These are phyloP conservation scores for Ganoderma leucocontextum DNA, from an alignment of 1,284 basidiomycete species.

Conservation along the genomic window DNA sequence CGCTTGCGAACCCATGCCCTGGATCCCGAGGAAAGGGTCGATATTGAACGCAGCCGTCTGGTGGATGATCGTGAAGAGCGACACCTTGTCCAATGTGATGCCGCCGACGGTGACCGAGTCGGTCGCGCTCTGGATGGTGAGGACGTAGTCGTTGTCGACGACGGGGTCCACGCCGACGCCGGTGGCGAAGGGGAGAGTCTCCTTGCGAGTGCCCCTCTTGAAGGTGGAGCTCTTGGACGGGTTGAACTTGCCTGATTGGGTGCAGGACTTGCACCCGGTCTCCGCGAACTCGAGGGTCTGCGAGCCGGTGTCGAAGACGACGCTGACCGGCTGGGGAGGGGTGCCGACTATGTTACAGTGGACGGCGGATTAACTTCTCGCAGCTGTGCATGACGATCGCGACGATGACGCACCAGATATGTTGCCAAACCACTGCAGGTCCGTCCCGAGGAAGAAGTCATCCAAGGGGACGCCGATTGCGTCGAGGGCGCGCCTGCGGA, in stretches of 20 bases:
- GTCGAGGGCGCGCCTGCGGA: conserved; percentile 28
- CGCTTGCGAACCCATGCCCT: conserved; percentile 56
- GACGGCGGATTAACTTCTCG: neutral
- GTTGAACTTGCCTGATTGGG: conserved; percentile 56
- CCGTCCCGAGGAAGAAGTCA: conserved; percentile 62
- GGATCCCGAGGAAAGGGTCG: conserved; percentile 64
- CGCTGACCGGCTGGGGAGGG: conserved; percentile 56
- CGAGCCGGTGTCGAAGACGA: conserved; percentile 65
- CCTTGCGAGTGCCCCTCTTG: conserved; percentile 49
- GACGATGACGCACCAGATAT: conserved; percentile 39
- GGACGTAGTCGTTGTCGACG: conserved; percentile 51
- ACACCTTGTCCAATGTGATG: conserved; percentile 46
- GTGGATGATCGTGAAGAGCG: conserved; percentile 57
- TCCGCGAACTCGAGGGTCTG: conserved; percentile 58
- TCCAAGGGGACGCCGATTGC: conserved; percentile 50
- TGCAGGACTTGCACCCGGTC: conserved; percentile 55
- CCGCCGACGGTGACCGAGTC: conserved; percentile 59
- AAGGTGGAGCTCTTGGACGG: conserved; percentile 58
- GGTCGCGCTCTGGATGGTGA: conserved; percentile 50
- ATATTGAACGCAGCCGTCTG: conserved; percentile 58
- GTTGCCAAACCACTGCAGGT: conserved; percentile 66
- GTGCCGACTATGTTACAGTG: conserved; percentile 48
- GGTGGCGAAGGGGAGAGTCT: conserved; percentile 57
- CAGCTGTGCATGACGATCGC: neutral
- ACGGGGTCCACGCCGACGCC: conserved; percentile 66